These are phyloP conservation scores for Leccinum pallidistipes DNA, from an alignment of 1,284 basidiomycete genomes.

Conservation along the genomic window DNA sequence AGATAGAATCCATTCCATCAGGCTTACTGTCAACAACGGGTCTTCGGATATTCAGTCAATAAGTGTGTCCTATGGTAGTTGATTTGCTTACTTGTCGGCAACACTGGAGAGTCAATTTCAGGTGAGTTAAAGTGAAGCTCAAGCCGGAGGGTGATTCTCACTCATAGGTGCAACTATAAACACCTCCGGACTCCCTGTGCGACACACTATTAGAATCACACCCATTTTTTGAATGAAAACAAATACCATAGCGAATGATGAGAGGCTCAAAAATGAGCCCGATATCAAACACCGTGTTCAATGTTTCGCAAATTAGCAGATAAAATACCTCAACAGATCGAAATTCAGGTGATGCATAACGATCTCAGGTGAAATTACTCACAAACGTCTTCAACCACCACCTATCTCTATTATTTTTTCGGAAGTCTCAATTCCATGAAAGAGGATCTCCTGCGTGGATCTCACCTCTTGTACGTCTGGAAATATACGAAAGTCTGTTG, in stretches of 20 bases:
- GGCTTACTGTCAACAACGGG: constrained; percentile 22
- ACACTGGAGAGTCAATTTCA: constrained; percentile 22
- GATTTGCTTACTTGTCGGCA: constrained; percentile 34
- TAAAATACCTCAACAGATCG: constrained; percentile 36
- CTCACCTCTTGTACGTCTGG: constrained; percentile 12
- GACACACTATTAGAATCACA: neutral
- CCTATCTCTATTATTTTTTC: constrained; percentile 37
- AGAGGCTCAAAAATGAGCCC: constrained; percentile 49
- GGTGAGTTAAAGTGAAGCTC: neutral
- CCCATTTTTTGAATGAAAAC: neutral
- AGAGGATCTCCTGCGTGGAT: neutral
- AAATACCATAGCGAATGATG: constrained; percentile 40
- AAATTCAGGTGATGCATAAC: neutral
- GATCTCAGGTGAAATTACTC: constrained; percentile 8
- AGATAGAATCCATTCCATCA: neutral
- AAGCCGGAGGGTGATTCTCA: constrained; percentile 1
- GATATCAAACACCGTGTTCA: constrained; percentile 45
- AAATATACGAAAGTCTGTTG: constrained; percentile 33
- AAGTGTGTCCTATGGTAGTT: neutral
- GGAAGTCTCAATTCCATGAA: neutral
- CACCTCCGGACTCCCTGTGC: constrained; percentile 1
- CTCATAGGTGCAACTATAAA: constrained; percentile 9
- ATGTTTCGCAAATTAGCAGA: constrained; percentile 43
- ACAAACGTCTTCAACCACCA: constrained; percentile 44
- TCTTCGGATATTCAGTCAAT: constrained; percentile 13